Base-by-base conservation (phyloP, 352 stramenopile species). In the Phytopythium kandeliae region DNA sequence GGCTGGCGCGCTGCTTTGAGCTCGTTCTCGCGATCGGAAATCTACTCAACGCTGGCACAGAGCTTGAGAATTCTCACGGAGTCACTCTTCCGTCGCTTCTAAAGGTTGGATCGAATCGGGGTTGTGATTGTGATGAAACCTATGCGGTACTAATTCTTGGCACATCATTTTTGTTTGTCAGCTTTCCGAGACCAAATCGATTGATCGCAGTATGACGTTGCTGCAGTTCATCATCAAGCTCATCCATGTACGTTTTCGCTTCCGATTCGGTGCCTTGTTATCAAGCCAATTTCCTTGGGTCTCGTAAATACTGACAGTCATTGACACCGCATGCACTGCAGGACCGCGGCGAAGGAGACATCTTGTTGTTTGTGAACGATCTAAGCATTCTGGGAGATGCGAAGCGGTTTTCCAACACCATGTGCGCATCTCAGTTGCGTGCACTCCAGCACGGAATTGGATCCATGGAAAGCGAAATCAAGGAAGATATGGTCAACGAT, bases 111-210 rank as follows among this genome's bases (percentile, higher is more conserved):
- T 33, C 28, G 31, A 35, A 35, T 35, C n/a, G n/a, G n/a, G n/a
- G n/a, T n/a, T n/a, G n/a, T 35, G 31, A 3, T 13, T 15, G 31
- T 15, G 31, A 35, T 35, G 31, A 13, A 7, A n/a, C 26, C 38
- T 25, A 49, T 28, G 4, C 2, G 1, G 13, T 17, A 15, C 44
- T 50, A 17, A 24, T 10, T 37, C n/a, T n/a, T n/a, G n/a, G n/a
- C n/a, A n/a, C n/a, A n/a, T n/a, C n/a, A n/a, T n/a, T 3, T 11
- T 1, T 33, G 2, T 59, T 33, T 28, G 22, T 3, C 28, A 89
- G 73, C 61, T 92, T 5, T 91, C 82, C 0, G 82, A 92, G 46
- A 92, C 82, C n/a, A 89, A 90, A 53, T 80, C 82, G 5, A 69
- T 89, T 13, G 79, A 90, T 53, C 71, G 77, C 55, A 86, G 58